Percentiles rank a stretch among this genome's conserved stretches.
Evolutionary conservation across 495 filamentous ascomycete species (phyloP).

Genomic region (Aspergillus leporis): DNA sequence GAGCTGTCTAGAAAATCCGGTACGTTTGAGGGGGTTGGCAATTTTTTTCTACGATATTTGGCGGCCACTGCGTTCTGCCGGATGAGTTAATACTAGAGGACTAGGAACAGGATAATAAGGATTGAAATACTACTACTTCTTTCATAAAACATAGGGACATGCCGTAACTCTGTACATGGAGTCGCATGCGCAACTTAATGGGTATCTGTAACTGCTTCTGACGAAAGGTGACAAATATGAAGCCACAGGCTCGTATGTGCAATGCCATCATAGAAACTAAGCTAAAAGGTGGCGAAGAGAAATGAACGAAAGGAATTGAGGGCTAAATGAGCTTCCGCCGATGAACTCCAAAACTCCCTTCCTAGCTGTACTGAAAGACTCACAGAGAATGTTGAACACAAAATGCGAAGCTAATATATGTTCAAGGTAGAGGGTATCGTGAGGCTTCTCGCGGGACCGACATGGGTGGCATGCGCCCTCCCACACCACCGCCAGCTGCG

Average conservation of each 20-base stretch:
- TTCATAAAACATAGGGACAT: neutral
- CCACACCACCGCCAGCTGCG: slow-evolving; percentile 20
- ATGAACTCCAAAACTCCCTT: neutral
- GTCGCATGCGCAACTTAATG: neutral
- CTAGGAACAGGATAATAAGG: too few relatives aligned
- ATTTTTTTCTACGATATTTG: too few relatives aligned
- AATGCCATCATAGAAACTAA: neutral
- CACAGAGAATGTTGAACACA: neutral
- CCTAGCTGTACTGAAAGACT: neutral
- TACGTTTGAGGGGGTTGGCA: too few relatives aligned
- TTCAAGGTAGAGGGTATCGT: slow-evolving; percentile 30
- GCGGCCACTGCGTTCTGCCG: too few relatives aligned
- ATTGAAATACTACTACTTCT: too few relatives aligned
- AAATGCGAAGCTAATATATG: slow-evolving; percentile 8
- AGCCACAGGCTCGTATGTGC: neutral
- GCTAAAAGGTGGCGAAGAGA: neutral
- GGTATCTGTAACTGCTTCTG: neutral
- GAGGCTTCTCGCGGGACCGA: slow-evolving; percentile 19
- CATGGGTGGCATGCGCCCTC: slow-evolving; percentile 30
- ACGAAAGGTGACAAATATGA: neutral
- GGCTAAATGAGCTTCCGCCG: neutral
- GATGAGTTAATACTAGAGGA: too few relatives aligned
- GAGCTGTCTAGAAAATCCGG: too few relatives aligned
- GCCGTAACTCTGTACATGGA: neutral
- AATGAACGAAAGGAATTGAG: neutral